Base-by-base conservation (phyloP, 2,329 filamentous ascomycete species). In the Clarireedia hainanense region DNA sequence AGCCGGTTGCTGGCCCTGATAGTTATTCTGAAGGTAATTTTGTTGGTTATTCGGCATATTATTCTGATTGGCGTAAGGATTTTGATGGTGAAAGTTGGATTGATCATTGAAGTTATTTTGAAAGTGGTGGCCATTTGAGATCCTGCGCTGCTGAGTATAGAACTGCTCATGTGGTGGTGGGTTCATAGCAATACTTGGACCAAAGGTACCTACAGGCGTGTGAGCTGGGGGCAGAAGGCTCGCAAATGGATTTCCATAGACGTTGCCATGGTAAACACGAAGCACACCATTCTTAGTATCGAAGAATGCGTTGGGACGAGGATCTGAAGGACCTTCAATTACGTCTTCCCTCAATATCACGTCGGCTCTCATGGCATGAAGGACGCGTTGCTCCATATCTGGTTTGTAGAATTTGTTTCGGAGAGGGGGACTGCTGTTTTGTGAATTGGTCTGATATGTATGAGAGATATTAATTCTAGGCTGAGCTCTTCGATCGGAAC, bases 251-350 rank as follows among this genome's bases (percentile, higher is more conserved):
- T 79, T 79, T 4, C 80, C 79, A 63, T 80, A 84, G 0, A 72
- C 70, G 2, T 76, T 75, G 0, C 80, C 80, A 59, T 84, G 77
- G 59, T 84, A 84, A 26, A 83, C 75, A 14, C 80, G 76, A 50
- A 81, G 71, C 20, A 80, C 67, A 34, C 79, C 76, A 59, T 75
- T 73, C 47, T 73, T 71, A n/a, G 71, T 65, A 61, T 84, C 80
- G 62, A 77, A 78, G 63, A 80, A 84, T 43, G 81, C 79, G 62
- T 84, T 85, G 12, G 80, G 81, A 2, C 73, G 72, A 7, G 80
- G 80, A 59, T 83, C 80, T 45, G 75, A 69, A 3, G 71, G 70
- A 1, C 68, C 70, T 61, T 83, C 80, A 20, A 83, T 68, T 2
- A 80, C 73, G 58, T 81, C 77, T 63, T 84, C 80, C 1, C 80